Percentiles rank a stretch among this genome's conserved stretches.
phyloP scores from a whole-genome alignment of 2,329 filamentous ascomycete genomes.

The Tolypocladium pustulatum region DNA sequence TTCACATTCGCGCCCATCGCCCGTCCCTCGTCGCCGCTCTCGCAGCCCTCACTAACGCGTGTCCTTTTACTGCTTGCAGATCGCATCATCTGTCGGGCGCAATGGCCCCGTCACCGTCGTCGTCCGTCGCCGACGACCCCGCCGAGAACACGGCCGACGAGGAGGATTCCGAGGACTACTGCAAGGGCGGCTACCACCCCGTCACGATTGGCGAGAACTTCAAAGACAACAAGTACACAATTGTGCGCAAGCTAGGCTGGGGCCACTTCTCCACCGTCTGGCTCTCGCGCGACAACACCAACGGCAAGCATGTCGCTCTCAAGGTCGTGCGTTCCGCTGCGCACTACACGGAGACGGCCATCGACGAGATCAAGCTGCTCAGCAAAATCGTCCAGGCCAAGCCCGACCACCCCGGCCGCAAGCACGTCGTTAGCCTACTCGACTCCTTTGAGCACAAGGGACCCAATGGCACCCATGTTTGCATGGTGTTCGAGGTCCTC shows the following conservation, averaged over 20 bases:
- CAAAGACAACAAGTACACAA: slow-evolving; percentile 93
- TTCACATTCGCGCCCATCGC: background rate
- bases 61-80: slow-evolving; percentile 21
- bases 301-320: slow-evolving; percentile 87
- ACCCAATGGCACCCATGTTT: slow-evolving; percentile 91
- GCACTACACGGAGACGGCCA: slow-evolving; percentile 96
- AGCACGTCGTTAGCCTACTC: slow-evolving; percentile 89
- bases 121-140: slow-evolving; percentile 63
- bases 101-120: slow-evolving; percentile 65
- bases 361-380: slow-evolving; percentile 97
- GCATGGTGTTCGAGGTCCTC: slow-evolving; percentile 98
- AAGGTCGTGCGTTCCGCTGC: slow-evolving; percentile 97
- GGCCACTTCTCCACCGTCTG: slow-evolving; percentile 98
- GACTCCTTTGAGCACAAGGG: slow-evolving; percentile 98
- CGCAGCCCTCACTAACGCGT: slow-evolving; percentile 4
- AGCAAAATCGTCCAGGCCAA: slow-evolving; percentile 96
- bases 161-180: slow-evolving; percentile 98
- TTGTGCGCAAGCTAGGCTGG: slow-evolving; percentile 95
- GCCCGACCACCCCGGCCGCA: slow-evolving; percentile 83
- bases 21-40: slow-evolving; percentile 4
- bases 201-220: slow-evolving; percentile 92
- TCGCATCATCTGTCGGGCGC: slow-evolving; percentile 44
- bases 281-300: slow-evolving; percentile 72
- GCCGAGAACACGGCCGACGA: slow-evolving; percentile 93
- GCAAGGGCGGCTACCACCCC: slow-evolving; percentile 96